Evolutionary conservation across 73 alveolate species (phyloP).

Genomic region (Paramecium sonneborni): DNA sequence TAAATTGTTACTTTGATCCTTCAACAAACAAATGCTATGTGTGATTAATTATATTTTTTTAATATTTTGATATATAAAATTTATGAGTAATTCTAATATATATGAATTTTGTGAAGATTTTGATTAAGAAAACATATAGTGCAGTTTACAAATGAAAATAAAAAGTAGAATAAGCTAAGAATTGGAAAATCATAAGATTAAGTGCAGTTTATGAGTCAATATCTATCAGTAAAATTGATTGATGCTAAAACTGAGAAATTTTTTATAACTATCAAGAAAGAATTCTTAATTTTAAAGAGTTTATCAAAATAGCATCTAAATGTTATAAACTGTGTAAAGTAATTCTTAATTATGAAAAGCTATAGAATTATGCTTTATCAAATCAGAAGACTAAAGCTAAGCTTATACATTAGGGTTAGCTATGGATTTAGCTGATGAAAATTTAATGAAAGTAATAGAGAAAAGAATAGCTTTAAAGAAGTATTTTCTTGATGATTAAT

Average conservation of each 20-base stretch:
- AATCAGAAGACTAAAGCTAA: background rate
- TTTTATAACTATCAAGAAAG: background rate
- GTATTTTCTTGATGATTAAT: background rate
- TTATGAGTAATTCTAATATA: conserved; percentile 29
- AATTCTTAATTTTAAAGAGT: conserved; percentile 3
- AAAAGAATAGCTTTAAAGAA: background rate
- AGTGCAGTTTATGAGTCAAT: background rate
- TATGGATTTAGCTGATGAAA: conserved; percentile 46
- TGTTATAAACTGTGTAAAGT: background rate
- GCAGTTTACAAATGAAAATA: conserved; percentile 2
- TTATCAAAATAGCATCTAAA: conserved; percentile 1
- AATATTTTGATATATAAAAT: background rate
- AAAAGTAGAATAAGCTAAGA: background rate
- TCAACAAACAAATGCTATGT: background rate
- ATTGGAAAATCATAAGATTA: background rate
- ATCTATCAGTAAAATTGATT: conserved; percentile 24
- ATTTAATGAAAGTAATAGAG: background rate
- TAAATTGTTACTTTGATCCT: conserved; percentile 14
- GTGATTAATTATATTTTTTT: background rate
- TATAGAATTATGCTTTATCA: conserved; percentile 45
- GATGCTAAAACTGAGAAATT: conserved; percentile 17
- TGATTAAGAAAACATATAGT: conserved; percentile 30
- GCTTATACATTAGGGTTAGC: background rate
- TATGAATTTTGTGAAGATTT: conserved; percentile 32
- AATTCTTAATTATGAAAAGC: background rate